These are phyloP conservation scores for Plenodomus tracheiphilus DNA, from an alignment of 2,329 filamentous ascomycete genomes.

Conservation along the genomic window DNA sequence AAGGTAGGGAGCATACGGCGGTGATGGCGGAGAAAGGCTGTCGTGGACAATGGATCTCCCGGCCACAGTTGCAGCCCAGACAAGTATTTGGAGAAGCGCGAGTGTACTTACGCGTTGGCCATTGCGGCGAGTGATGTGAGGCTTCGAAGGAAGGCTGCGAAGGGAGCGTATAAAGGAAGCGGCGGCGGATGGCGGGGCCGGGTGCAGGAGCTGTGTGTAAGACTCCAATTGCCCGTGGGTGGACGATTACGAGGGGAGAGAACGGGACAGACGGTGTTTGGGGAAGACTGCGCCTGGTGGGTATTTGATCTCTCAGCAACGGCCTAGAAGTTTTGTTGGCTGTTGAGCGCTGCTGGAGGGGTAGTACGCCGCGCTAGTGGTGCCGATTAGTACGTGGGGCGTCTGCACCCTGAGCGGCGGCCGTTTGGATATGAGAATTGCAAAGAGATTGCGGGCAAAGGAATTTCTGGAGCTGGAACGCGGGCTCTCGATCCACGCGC, in stretches of 20 bases:
- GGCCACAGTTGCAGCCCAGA: neutral
- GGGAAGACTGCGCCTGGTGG: slow-evolving; percentile 19
- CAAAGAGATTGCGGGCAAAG: slow-evolving; percentile 15
- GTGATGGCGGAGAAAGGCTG: too few relatives aligned
- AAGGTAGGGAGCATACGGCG: too few relatives aligned
- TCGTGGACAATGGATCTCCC: neutral
- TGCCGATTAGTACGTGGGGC: slow-evolving; percentile 28
- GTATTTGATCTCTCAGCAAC: slow-evolving; percentile 25
- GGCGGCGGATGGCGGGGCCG: slow-evolving; percentile 21
- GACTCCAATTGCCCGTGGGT: slow-evolving; percentile 15
- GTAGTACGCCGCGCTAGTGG: slow-evolving; percentile 23
- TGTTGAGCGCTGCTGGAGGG: slow-evolving; percentile 30
- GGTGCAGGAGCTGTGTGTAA: slow-evolving; percentile 11
- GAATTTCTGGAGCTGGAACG: slow-evolving; percentile 6
- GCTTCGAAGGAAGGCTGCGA: slow-evolving; percentile 11
- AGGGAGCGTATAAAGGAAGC: slow-evolving; percentile 7
- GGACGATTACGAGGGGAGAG: slow-evolving; percentile 2
- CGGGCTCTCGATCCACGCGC: slow-evolving; percentile 6
- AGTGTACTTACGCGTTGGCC: slow-evolving; percentile 66
- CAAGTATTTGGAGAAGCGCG: neutral
- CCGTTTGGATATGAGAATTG: slow-evolving; percentile 17
- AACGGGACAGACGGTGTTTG: slow-evolving; percentile 4
- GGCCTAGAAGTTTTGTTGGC: slow-evolving; percentile 24
- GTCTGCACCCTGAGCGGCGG: slow-evolving; percentile 17
- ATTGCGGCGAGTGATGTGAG: slow-evolving; percentile 46